Base-by-base conservation (phyloP, 768 basidiomycete genomes). In the Podaxis sp. region DNA sequence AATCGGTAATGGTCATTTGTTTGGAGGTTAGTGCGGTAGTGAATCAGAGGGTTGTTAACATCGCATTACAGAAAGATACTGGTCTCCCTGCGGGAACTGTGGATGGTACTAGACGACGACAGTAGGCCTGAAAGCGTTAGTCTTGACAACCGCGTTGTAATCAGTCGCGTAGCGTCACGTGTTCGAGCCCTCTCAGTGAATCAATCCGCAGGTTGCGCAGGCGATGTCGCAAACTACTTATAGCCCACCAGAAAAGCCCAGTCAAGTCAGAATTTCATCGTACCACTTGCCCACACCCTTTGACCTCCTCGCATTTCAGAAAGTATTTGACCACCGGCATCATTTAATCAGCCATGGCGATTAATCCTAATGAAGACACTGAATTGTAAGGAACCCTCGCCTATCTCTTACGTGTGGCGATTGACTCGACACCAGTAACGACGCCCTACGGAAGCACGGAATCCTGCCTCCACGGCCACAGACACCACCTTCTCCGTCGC, bases 281-380 rank as follows among this genome's bases (percentile, higher is more conserved):
- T 46, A 46, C 20, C 20, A 20, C 7, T 22, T 46, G 20, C 44
- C 20, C n/a, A 5, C 7, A 17, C 41, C 44, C 6, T 17, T 7
- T 20, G 20, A 6, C 44, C 20, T 46, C n/a, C 44, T 20, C n/a
- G 12, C 33, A 38, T 6, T 26, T 12, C 37, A 22, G 12, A 12
- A 56, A 6, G 10, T 11, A 56, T 13, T 36, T 36, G 44, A 40
- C 40, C 36, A 2, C n/a, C 11, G 24, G 10, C 20, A 12, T 40
- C 44, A 63, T 64, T 64, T 62, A 58, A 48, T 28, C 51, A 60
- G 44, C n/a, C 57, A 88, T 90, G 89, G 77, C 88, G 5, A 75
- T 90, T 58, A 93, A 95, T 71, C 84, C 90, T 33, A 82, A 95
- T 81, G 91, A 96, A 79, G 95, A 98, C 74, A 96, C 95, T 2